These are phyloP conservation scores for Colletotrichum sp. DNA, from an alignment of 2,329 filamentous ascomycete species.

Conservation along the genomic window DNA sequence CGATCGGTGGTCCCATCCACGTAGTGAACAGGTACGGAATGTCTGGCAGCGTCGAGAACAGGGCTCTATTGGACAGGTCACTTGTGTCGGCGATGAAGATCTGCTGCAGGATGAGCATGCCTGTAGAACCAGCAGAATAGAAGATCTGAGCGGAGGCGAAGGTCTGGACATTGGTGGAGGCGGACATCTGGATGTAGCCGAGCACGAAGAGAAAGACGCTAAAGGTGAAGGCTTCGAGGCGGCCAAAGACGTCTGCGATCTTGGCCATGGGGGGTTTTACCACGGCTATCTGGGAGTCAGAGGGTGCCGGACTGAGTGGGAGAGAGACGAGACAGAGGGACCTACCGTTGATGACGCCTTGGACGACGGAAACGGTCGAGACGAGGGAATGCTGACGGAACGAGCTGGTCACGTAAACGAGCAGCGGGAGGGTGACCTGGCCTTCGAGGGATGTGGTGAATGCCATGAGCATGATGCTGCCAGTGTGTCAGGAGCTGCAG, in stretches of 20 bases:
- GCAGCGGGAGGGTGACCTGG: not conserved
- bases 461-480: not conserved
- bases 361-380: not conserved
- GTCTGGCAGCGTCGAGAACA: not conserved
- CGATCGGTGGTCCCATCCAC: not conserved
- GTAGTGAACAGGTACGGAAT: not conserved
- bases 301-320: not conserved
- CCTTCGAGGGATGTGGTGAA: not conserved
- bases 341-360: not conserved
- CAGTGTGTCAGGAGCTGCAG: not conserved
- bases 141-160: constrained; percentile 64
- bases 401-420: not conserved
- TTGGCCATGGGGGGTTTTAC: constrained; percentile 51
- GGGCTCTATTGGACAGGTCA: not conserved
- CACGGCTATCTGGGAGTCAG: not conserved
- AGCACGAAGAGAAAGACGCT: constrained; percentile 59
- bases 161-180: constrained; percentile 57
- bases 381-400: not conserved
- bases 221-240: constrained; percentile 62
- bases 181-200: constrained; percentile 63
- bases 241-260: constrained; percentile 66
- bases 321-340: not conserved
- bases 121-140: constrained; percentile 64
- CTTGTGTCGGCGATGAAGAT: constrained; percentile 70
- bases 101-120: constrained; percentile 65